Conservation (phyloP, 129 eudicot genomes). For the sunflower (Helianthus annuus) region DNA sequence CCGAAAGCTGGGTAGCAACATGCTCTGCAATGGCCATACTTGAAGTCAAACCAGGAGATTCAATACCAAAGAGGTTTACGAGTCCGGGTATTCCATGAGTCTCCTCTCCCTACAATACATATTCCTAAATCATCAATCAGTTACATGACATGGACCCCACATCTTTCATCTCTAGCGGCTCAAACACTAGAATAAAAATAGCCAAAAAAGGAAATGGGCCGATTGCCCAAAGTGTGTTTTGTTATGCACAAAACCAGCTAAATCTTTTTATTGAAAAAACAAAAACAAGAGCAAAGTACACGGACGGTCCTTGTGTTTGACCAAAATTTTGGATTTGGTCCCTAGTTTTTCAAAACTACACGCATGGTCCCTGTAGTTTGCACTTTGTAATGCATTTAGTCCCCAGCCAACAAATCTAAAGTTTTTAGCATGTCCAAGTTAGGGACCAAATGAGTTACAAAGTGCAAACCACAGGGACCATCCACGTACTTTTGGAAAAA, state of each 20-base stretch:
- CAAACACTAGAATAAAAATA: neutral
- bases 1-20: conserved; percentile 48
- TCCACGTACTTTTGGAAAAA: too few relatives aligned
- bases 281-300: neutral
- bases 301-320: too few relatives aligned
- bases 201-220: neutral
- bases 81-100: conserved; percentile 77
- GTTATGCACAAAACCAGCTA: neutral
- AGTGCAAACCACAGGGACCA: too few relatives aligned
- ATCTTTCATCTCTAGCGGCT: neutral
- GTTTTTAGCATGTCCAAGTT: too few relatives aligned
- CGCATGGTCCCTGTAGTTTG: too few relatives aligned
- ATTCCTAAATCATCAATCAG: neutral
- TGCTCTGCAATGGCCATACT: conserved; percentile 89
- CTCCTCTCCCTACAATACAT: conserved; percentile 67
- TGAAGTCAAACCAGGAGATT: conserved; percentile 93
- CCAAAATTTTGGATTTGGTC: too few relatives aligned
- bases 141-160: neutral
- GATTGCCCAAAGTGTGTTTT: neutral
- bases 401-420: too few relatives aligned
- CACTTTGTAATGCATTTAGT: too few relatives aligned
- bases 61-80: conserved; percentile 85
- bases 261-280: neutral
- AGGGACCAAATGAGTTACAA: too few relatives aligned
- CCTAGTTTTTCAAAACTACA: too few relatives aligned